These are phyloP conservation scores for Solanum arcanum DNA, from an alignment of 257 asterid genomes.

Conservation along the genomic window DNA sequence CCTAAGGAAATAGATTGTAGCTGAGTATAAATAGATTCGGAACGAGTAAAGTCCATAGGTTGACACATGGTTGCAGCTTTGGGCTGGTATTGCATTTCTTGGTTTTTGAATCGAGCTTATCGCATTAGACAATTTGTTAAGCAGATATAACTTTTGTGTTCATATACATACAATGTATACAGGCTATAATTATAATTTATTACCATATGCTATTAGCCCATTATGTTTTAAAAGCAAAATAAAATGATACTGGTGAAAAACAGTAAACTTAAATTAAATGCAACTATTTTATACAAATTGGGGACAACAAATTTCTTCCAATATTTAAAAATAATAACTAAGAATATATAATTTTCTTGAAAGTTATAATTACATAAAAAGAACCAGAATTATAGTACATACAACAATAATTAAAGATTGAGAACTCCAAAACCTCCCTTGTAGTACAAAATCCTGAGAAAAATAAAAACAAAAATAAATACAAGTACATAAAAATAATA, in stretches of 20 bases:
- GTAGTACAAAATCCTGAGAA: background rate
- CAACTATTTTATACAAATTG: background rate
- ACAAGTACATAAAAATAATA: background rate
- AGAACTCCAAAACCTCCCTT: background rate
- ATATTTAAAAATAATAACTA: background rate
- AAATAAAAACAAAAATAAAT: background rate
- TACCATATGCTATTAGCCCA: background rate
- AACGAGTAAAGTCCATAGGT: background rate
- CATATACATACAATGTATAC: background rate
- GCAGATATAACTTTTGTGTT: too few relatives aligned
- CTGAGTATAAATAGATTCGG: background rate
- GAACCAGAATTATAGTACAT: background rate
- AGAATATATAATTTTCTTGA: background rate
- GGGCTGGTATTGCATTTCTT: background rate
- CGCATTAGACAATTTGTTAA: too few relatives aligned
- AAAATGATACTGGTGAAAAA: background rate
- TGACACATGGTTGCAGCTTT: background rate
- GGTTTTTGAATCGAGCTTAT: fast-evolving
- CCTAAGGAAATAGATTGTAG: background rate
- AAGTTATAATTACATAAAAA: background rate
- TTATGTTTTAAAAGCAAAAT: background rate
- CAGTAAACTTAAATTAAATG: background rate
- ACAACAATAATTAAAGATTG: background rate
- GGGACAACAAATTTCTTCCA: background rate
- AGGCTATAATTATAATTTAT: background rate